A percentile compares a stretch with the other conserved stretches of the same genome.
These are phyloP conservation scores for Sarocladium brachiariae DNA, from an alignment of 2,329 filamentous ascomycete species.

Conservation along the genomic window DNA sequence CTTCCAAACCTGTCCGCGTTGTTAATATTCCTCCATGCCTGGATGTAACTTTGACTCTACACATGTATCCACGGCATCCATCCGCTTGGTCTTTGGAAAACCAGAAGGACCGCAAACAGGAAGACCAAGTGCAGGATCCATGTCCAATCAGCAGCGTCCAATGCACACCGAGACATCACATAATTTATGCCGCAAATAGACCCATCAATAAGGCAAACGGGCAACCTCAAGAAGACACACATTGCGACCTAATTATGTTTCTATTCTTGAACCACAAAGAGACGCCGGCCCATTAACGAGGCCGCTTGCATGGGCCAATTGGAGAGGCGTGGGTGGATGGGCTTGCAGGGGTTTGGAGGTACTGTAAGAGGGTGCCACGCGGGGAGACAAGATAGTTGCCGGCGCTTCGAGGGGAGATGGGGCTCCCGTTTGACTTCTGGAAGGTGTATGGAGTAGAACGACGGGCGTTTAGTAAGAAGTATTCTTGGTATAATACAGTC, in stretches of 20 bases:
- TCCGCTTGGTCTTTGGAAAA: too few species aligned
- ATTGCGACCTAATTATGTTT: constrained; percentile 7
- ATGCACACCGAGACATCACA: not conserved
- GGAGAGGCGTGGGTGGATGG: not conserved
- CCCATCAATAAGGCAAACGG: not conserved
- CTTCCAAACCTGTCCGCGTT: not conserved
- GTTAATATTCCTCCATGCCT: too few species aligned
- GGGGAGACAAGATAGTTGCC: not conserved
- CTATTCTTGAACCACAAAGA: constrained; percentile 2
- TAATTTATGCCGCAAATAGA: constrained; percentile 3
- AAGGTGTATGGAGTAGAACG: too few species aligned
- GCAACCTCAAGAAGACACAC: not conserved
- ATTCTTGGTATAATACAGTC: too few species aligned
- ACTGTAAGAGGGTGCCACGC: not conserved
- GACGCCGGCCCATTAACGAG: constrained; percentile 7
- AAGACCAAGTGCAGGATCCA: not conserved
- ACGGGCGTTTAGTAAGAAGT: too few species aligned
- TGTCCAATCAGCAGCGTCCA: constrained; percentile 1
- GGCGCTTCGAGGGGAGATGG: not conserved
- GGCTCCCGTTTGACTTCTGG: not conserved
- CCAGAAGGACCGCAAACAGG: not conserved
- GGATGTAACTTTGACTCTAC: too few species aligned
- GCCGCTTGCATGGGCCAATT: constrained; percentile 5
- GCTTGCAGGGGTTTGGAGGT: not conserved
- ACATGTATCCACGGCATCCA: too few species aligned